phyloP scores from a whole-genome alignment of 306 rosid species.

The Vachellia collinsii region DNA sequence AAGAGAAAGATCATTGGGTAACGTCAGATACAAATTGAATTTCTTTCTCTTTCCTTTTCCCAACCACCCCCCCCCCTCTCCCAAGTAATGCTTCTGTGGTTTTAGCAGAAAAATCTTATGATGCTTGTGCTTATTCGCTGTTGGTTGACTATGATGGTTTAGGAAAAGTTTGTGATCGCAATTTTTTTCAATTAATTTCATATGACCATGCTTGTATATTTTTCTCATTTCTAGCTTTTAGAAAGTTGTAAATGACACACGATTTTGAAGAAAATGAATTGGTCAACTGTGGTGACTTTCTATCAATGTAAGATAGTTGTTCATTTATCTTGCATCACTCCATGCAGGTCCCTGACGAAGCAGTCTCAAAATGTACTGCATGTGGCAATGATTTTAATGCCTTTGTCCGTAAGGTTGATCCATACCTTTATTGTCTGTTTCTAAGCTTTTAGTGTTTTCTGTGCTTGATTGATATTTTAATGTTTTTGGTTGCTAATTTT shows the following conservation, averaged over 20 bases:
- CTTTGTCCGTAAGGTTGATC: slow-evolving; percentile 65
- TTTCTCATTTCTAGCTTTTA: not conserved
- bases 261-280: slow-evolving; percentile 15
- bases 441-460: slow-evolving; percentile 11
- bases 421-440: slow-evolving; percentile 26
- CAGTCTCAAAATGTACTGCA: slow-evolving; percentile 80
- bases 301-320: slow-evolving; percentile 10
- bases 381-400: slow-evolving; percentile 88
- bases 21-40: not conserved
- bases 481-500: slow-evolving; percentile 33
- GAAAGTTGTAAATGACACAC: slow-evolving; percentile 15
- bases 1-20: slow-evolving; percentile 99
- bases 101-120: slow-evolving; percentile 6
- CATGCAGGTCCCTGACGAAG: slow-evolving; percentile 95
- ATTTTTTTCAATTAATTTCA: not conserved
- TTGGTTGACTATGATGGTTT: slow-evolving; percentile 21
- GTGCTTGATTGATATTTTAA: slow-evolving; percentile 13
- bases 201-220: not conserved
- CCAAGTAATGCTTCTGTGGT: slow-evolving; percentile 9
- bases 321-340: not conserved
- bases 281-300: not conserved
- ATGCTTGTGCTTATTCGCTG: slow-evolving; percentile 12
- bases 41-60: not conserved
- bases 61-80: not conserved
- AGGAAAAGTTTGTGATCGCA: slow-evolving; percentile 10